Conservation (phyloP, 2,329 filamentous ascomycete genomes). For the Penicillium janthinellum region DNA sequence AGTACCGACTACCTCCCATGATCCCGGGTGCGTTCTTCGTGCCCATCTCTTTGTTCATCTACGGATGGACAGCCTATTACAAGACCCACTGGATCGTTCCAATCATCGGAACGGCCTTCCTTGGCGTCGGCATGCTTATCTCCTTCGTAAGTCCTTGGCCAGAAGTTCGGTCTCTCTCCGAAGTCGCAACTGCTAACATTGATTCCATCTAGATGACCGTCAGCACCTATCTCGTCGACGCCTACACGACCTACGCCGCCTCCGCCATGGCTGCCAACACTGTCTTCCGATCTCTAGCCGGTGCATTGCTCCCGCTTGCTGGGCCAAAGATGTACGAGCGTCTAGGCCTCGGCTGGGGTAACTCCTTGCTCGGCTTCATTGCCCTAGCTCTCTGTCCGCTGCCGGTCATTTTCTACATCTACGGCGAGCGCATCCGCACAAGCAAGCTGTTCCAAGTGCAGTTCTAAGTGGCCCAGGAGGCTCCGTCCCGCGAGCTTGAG, state of each 20-base stretch:
- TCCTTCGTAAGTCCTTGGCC: conserved; percentile 45
- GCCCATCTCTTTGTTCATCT: conserved; percentile 59
- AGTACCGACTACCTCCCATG: conserved; percentile 58
- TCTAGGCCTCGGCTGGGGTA: conserved; percentile 55
- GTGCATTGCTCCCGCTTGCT: conserved; percentile 63
- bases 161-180: neutral
- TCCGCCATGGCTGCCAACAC: conserved; percentile 58
- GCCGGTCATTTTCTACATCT: conserved; percentile 38
- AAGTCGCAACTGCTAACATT: neutral
- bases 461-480: conserved; percentile 14
- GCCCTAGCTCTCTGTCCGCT: conserved; percentile 53
- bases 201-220: conserved; percentile 20
- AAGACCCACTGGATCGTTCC: conserved; percentile 61
- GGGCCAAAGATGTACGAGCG: conserved; percentile 54
- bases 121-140: conserved; percentile 58
- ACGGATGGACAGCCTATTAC: conserved; percentile 60
- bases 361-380: conserved; percentile 58
- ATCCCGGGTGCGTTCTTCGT: conserved; percentile 57
- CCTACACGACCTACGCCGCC: conserved; percentile 51
- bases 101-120: conserved; percentile 60
- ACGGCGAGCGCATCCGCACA: conserved; percentile 38
- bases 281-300: conserved; percentile 57
- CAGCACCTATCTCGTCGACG: conserved; percentile 63
- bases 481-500: neutral
- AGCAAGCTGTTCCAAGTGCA: conserved; percentile 33